Percentiles rank a stretch among this genome's conserved stretches.
phyloP scores from a whole-genome alignment of 371 early-diverging fungal genomes.

The Lichtheimia ramosa region DNA sequence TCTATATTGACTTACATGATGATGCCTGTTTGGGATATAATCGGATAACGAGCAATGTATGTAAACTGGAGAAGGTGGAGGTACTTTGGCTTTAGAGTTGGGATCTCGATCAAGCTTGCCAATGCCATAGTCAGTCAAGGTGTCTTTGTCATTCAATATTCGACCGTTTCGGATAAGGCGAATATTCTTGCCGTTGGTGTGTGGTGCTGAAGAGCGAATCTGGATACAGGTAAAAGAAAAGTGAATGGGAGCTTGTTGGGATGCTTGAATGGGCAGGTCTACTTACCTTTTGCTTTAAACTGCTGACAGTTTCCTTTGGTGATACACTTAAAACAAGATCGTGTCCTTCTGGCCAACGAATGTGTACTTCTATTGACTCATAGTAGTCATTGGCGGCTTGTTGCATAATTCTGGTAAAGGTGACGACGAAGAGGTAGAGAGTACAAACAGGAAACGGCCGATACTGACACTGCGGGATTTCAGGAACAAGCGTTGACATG shows the following conservation, averaged over 20 bases:
- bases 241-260: neutral
- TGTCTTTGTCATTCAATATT: constrained; percentile 27
- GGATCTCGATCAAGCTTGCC: constrained; percentile 10
- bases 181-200: constrained; percentile 30
- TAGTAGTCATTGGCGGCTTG: constrained; percentile 12
- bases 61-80: constrained; percentile 14
- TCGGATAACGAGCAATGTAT: constrained; percentile 30
- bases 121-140: constrained; percentile 21
- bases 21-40: constrained; percentile 1
- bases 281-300: constrained; percentile 39
- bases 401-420: constrained; percentile 1
- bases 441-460: too few species aligned
- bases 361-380: constrained; percentile 18
- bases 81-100: constrained; percentile 21
- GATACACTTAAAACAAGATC: constrained; percentile 27
- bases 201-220: constrained; percentile 29
- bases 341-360: constrained; percentile 22
- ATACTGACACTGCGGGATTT: too few species aligned
- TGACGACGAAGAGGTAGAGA: neutral
- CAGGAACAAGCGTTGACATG: too few species aligned
- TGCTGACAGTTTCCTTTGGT: constrained; percentile 21
- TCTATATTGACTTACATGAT: too few species aligned
- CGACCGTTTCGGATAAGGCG: constrained; percentile 45
- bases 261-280: neutral
- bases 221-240: constrained; percentile 9